These are phyloP conservation scores for Boletus mariae DNA, from an alignment of 1,284 basidiomycete genomes.

Conservation along the genomic window DNA sequence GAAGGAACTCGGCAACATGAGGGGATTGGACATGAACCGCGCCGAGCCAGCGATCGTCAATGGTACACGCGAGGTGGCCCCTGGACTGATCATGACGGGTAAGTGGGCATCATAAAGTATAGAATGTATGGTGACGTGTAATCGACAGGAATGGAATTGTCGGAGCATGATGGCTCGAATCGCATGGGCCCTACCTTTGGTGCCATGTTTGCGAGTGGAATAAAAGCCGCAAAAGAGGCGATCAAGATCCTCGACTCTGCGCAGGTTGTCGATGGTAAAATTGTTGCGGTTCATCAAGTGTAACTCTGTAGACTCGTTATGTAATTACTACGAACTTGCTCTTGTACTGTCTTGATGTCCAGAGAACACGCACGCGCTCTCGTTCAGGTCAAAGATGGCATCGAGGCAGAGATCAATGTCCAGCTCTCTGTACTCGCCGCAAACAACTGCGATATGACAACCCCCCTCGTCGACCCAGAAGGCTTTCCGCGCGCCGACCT, in stretches of 20 bases:
- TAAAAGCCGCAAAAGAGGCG: conserved; percentile 76
- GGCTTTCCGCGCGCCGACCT: conserved; percentile 84
- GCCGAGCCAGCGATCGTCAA: conserved; percentile 77
- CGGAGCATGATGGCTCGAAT: conserved; percentile 79
- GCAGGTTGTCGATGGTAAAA: conserved; percentile 62
- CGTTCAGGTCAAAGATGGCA: conserved; percentile 57
- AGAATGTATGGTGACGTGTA: conserved; percentile 2
- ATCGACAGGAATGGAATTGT: conserved; percentile 73
- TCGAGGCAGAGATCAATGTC: conserved; percentile 60
- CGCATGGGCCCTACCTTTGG: conserved; percentile 82
- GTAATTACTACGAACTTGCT: conserved; percentile 8
- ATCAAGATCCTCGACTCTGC: conserved; percentile 59
- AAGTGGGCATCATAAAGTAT: conserved; percentile 21
- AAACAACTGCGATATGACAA: conserved; percentile 57
- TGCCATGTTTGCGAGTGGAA: conserved; percentile 77
- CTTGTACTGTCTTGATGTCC: conserved; percentile 37
- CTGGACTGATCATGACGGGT: conserved; percentile 77
- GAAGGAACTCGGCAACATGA: conserved; percentile 81
- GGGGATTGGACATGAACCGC: conserved; percentile 73
- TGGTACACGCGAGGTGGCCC: conserved; percentile 75
- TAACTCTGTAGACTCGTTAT: conserved; percentile 5
- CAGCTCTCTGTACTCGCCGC: conserved; percentile 60
- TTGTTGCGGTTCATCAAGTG: conserved; percentile 40
- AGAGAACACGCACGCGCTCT: conserved; percentile 54
- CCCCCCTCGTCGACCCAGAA: conserved; percentile 75